Percentiles rank a stretch among this genome's conserved stretches.
Evolutionary conservation across 345 rosid genomes (phyloP).

Genomic region (Ceriops decandra): DNA sequence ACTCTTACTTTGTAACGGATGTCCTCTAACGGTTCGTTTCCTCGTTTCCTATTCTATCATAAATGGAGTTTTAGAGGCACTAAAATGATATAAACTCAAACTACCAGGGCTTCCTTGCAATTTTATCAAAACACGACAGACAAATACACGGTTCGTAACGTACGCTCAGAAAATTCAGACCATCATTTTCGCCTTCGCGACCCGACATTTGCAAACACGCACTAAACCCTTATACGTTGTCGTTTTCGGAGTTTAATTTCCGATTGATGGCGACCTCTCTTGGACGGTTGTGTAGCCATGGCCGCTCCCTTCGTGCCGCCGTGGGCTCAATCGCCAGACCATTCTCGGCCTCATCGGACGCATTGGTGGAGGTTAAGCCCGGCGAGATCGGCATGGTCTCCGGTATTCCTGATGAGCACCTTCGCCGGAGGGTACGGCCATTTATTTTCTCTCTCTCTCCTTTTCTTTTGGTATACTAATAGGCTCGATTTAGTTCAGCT

Average conservation of each 20-base stretch:
- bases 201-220: too few species aligned
- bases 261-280: slow-evolving; percentile 53
- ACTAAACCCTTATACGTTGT: background rate
- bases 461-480: too few species aligned
- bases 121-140: background rate
- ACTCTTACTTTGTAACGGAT: too few species aligned
- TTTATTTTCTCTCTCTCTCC: background rate
- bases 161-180: background rate
- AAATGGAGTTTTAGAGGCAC: too few species aligned
- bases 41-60: too few species aligned
- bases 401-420: slow-evolving; percentile 36
- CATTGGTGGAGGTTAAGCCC: slow-evolving; percentile 36
- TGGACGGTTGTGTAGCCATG: slow-evolving; percentile 39
- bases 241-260: background rate
- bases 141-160: background rate
- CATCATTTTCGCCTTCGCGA: too few species aligned
- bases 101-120: slow-evolving; percentile 5
- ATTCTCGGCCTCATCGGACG: slow-evolving; percentile 28
- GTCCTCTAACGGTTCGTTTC: too few species aligned
- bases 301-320: slow-evolving; percentile 24
- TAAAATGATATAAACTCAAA: background rate
- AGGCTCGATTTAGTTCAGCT: too few species aligned
- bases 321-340: slow-evolving; percentile 13
- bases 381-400: slow-evolving; percentile 41
- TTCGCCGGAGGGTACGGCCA: slow-evolving; percentile 25